phyloP scores from a whole-genome alignment of 2,329 filamentous ascomycete genomes.

The Fusarium globosum region DNA sequence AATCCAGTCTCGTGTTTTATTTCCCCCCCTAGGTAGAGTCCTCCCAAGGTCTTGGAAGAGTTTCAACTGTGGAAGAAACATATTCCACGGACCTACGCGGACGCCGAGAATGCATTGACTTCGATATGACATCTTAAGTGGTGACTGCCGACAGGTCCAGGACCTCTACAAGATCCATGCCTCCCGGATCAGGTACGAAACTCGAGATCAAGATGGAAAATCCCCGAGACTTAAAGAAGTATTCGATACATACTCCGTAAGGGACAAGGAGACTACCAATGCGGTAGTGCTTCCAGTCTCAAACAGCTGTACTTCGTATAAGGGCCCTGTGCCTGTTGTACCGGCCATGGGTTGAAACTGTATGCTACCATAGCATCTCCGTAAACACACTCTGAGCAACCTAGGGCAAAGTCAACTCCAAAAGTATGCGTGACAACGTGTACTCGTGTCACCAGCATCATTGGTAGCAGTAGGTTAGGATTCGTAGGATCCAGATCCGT shows the following conservation, averaged over 20 bases:
- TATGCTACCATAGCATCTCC: neutral
- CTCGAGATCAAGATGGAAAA: neutral
- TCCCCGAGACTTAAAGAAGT: neutral
- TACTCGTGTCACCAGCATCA: neutral
- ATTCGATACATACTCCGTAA: neutral
- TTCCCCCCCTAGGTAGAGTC: neutral
- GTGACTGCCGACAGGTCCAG: neutral
- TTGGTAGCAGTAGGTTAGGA: neutral
- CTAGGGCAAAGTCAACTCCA: conserved; percentile 1
- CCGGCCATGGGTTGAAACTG: conserved; percentile 16
- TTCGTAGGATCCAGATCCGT: neutral
- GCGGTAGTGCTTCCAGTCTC: neutral
- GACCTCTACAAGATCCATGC: neutral
- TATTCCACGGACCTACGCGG: neutral
- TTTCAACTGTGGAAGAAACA: neutral
- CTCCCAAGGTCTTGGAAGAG: neutral
- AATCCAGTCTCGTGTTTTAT: too few species aligned
- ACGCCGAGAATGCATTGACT: neutral
- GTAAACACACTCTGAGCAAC: conserved; percentile 12
- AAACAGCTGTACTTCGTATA: conserved; percentile 20
- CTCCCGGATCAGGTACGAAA: neutral
- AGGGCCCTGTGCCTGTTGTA: conserved; percentile 7
- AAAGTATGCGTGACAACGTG: neutral
- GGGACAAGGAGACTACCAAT: neutral
- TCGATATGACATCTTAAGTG: neutral